Conservation (phyloP, 2,329 filamentous ascomycete species). For the Cercospora zeae-maydis region DNA sequence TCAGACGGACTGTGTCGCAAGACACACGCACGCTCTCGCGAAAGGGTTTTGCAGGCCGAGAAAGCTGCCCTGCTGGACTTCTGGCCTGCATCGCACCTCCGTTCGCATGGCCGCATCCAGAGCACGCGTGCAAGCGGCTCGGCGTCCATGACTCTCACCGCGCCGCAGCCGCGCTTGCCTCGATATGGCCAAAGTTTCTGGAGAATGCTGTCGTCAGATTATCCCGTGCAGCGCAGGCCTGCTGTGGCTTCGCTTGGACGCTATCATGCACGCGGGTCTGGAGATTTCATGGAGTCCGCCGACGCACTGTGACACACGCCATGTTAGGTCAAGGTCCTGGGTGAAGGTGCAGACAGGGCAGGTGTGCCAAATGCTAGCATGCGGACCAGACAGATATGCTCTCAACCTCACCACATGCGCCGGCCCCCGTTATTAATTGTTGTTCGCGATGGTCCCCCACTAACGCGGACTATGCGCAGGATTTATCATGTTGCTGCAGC, state of each 20-base stretch:
- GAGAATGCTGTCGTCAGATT: slow-evolving; percentile 15
- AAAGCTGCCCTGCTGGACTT: neutral
- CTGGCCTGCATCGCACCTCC: neutral
- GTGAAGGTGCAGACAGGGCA: neutral
- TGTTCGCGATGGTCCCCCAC: neutral
- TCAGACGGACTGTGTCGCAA: neutral
- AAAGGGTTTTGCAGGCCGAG: neutral
- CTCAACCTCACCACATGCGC: neutral
- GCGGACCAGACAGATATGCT: neutral
- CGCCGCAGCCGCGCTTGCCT: slow-evolving; percentile 6
- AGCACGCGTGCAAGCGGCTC: slow-evolving; percentile 7
- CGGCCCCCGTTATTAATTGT: neutral
- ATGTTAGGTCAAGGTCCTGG: neutral
- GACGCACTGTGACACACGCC: slow-evolving; percentile 3
- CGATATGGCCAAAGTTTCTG: neutral
- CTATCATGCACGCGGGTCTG: slow-evolving; percentile 5
- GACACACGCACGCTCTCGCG: neutral
- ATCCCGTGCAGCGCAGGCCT: neutral
- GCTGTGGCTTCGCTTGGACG: slow-evolving; percentile 11
- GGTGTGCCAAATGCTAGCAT: neutral
- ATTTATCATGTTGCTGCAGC: neutral
- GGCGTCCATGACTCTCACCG: slow-evolving; percentile 11
- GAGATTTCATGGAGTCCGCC: slow-evolving; percentile 2
- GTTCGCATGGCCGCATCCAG: neutral
- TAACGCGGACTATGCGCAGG: slow-evolving; percentile 6